These are phyloP conservation scores for Talaromyces sp. DNA, from an alignment of 2,329 filamentous ascomycete species.

Conservation along the genomic window DNA sequence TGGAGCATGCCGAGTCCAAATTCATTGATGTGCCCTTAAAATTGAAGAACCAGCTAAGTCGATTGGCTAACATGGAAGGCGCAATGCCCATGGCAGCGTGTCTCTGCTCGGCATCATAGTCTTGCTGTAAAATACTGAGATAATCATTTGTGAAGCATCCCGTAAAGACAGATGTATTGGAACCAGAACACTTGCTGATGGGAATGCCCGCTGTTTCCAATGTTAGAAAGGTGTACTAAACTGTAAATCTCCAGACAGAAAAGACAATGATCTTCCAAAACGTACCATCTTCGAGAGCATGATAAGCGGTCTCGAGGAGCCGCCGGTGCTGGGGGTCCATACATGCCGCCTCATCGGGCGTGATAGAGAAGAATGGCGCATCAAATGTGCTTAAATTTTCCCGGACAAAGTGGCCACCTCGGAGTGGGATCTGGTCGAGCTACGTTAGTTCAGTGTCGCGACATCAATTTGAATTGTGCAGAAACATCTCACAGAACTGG, in stretches of 20 bases:
- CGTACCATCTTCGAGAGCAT: slow-evolving; percentile 34
- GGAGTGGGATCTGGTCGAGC: background rate
- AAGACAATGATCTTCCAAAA: too few species aligned
- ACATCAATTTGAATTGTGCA: too few species aligned
- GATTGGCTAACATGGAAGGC: slow-evolving; percentile 16
- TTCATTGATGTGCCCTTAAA: slow-evolving; percentile 23
- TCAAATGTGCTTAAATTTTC: slow-evolving; percentile 9
- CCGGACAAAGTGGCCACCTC: background rate
- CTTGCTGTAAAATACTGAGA: background rate
- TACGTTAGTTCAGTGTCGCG: too few species aligned
- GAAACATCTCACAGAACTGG: background rate
- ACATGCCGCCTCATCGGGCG: slow-evolving; percentile 8
- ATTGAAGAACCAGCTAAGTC: slow-evolving; percentile 29
- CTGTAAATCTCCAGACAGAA: too few species aligned
- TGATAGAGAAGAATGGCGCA: slow-evolving; percentile 17
- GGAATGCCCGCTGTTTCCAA: slow-evolving; percentile 16
- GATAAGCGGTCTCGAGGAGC: slow-evolving; percentile 15
- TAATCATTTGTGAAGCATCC: slow-evolving; percentile 16
- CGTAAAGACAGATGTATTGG: slow-evolving; percentile 18
- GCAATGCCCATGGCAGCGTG: slow-evolving; percentile 11
- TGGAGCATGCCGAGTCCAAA: slow-evolving; percentile 25
- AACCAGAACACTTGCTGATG: slow-evolving; percentile 15
- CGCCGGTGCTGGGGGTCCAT: slow-evolving; percentile 18
- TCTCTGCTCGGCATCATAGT: background rate
- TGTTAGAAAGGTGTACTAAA: too few species aligned